These are phyloP conservation scores for Pseudoturritis turrita DNA, from an alignment of 345 rosid species.

Conservation along the genomic window DNA sequence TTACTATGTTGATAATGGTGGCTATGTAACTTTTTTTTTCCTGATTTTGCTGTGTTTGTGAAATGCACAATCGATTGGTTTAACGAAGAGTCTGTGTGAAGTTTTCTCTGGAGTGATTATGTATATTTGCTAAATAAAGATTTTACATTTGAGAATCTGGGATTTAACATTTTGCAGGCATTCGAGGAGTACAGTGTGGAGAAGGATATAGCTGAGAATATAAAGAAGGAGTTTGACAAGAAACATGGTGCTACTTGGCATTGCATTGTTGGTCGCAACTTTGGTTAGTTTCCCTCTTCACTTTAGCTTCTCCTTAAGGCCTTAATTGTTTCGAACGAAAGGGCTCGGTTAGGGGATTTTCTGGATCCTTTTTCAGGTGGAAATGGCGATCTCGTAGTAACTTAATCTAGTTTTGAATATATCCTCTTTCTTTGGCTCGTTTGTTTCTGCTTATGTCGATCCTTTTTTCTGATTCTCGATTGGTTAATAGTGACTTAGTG, in stretches of 20 bases:
- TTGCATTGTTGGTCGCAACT: slow-evolving; percentile 98
- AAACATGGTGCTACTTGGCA: slow-evolving; percentile 99
- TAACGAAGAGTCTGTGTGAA: background rate
- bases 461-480: background rate
- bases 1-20: too few relatives aligned
- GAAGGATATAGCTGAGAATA: slow-evolving; percentile 96
- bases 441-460: background rate
- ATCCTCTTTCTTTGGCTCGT: background rate
- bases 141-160: background rate
- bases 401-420: background rate
- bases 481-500: background rate
- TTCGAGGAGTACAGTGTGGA: slow-evolving; percentile 76
- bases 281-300: slow-evolving; percentile 49
- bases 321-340: background rate
- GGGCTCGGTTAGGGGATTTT: background rate
- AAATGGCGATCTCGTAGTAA: background rate
- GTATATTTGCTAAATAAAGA: background rate
- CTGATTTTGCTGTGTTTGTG: background rate
- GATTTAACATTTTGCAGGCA: slow-evolving; percentile 45
- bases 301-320: background rate
- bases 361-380: background rate
- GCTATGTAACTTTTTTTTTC: background rate
- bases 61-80: background rate
- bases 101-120: background rate
- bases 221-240: slow-evolving; percentile 95